Conservation (phyloP, 306 rosid genomes). For the Sophora flavescens region DNA sequence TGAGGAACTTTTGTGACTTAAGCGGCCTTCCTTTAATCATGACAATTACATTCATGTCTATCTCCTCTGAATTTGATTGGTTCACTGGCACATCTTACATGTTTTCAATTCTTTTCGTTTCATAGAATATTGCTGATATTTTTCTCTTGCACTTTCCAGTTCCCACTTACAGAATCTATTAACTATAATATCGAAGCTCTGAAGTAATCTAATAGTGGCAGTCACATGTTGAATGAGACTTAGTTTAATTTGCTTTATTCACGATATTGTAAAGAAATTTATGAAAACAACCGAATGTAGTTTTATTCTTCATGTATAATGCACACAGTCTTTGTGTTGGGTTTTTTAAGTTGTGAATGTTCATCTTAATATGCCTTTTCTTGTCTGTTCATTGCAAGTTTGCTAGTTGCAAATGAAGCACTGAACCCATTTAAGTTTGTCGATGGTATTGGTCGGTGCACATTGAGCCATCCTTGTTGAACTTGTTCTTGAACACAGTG, state of each 20-base stretch:
- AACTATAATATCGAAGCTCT: not conserved
- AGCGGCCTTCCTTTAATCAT: not conserved
- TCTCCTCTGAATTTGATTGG: conserved; percentile 2
- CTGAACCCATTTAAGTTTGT: not conserved
- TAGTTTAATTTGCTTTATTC: not conserved
- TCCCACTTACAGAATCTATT: not conserved
- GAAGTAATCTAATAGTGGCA: not conserved
- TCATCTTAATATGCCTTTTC: not conserved
- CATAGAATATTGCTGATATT: not conserved
- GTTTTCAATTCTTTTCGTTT: not conserved
- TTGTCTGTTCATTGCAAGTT: conserved; percentile 1
- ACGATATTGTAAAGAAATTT: not conserved
- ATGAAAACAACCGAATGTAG: not conserved
- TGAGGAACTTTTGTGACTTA: not conserved
- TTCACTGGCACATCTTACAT: not conserved
- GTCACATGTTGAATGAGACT: not conserved
- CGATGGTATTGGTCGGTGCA: not conserved
- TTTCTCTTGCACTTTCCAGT: not conserved
- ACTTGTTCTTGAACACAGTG: conserved; percentile 32
- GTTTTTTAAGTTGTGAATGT: not conserved
- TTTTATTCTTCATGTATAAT: not conserved
- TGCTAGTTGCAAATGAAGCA: conserved; percentile 21
- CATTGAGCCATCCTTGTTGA: not conserved
- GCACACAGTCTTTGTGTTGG: not conserved
- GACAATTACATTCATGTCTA: not conserved